Percentiles rank a stretch among this genome's conserved stretches.
These are phyloP conservation scores for Lactarius quietus DNA, from an alignment of 768 basidiomycete species.

Conservation along the genomic window DNA sequence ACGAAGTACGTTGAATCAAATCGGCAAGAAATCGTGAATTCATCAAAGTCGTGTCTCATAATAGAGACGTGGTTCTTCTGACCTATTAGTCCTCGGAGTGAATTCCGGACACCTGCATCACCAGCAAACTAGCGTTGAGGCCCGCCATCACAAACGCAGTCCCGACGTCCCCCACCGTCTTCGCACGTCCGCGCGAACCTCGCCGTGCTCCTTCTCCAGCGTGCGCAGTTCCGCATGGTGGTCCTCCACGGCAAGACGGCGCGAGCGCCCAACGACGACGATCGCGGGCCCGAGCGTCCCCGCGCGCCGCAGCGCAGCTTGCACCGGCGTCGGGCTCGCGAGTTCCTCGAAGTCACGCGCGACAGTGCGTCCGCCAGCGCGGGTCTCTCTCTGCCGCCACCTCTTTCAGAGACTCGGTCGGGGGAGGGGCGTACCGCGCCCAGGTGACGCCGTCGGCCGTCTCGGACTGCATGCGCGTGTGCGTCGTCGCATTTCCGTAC, in stretches of 20 bases:
- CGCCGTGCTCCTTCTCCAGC: constrained; percentile 54
- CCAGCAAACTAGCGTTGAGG: constrained; percentile 56
- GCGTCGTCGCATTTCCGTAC: constrained; percentile 61
- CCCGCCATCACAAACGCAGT: constrained; percentile 68
- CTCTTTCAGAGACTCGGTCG: constrained; percentile 30
- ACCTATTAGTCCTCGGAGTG: not conserved
- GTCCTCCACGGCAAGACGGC: constrained; percentile 67
- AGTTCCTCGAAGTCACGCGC: constrained; percentile 62
- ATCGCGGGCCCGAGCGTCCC: constrained; percentile 43
- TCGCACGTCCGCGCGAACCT: constrained; percentile 61
- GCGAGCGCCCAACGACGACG: constrained; percentile 69
- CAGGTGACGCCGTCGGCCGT: constrained; percentile 82
- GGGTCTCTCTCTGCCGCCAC: constrained; percentile 7
- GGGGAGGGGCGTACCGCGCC: constrained; percentile 51
- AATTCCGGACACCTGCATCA: constrained; percentile 51
- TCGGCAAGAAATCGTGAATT: not conserved
- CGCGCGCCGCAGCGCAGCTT: constrained; percentile 48
- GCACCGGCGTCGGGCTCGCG: constrained; percentile 56
- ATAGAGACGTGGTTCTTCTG: not conserved
- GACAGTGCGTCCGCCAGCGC: constrained; percentile 39
- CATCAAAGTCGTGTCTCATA: not conserved
- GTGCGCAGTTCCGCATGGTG: constrained; percentile 68
- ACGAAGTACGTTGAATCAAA: not conserved
- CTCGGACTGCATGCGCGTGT: constrained; percentile 69
- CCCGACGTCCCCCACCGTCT: constrained; percentile 84